Evolutionary conservation across 2,329 filamentous ascomycete species (phyloP).

Genomic region (Orbilia blumenaviensis): DNA sequence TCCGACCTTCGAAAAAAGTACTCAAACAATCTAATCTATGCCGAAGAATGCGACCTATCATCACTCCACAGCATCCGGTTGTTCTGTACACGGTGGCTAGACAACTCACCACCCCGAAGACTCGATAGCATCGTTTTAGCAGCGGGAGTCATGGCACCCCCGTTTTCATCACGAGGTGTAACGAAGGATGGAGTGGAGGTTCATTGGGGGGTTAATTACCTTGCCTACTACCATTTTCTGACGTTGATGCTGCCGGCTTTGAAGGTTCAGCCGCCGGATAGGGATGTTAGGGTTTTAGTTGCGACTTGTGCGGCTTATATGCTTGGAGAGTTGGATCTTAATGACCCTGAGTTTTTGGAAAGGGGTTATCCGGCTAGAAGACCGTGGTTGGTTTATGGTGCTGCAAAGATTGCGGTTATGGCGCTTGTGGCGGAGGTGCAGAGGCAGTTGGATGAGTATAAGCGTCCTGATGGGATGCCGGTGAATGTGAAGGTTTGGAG

Average conservation of each 20-base stretch:
- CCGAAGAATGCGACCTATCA: constrained; percentile 89
- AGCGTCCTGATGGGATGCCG: constrained; percentile 81
- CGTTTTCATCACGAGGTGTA: constrained; percentile 68
- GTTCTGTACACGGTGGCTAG: constrained; percentile 98
- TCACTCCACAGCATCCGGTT: constrained; percentile 88
- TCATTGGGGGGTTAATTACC: constrained; percentile 93
- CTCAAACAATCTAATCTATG: constrained; percentile 87
- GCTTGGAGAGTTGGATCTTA: constrained; percentile 68
- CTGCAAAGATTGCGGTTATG: constrained; percentile 74
- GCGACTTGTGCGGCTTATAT: constrained; percentile 90
- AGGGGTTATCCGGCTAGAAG: constrained; percentile 64
- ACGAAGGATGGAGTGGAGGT: constrained; percentile 84
- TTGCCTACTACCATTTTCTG: constrained; percentile 93
- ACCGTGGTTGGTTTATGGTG: constrained; percentile 58
- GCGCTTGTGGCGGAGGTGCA: constrained; percentile 90
- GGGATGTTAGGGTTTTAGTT: constrained; percentile 88
- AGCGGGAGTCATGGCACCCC: constrained; percentile 78
- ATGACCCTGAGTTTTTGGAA: constrained; percentile 63
- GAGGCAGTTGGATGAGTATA: constrained; percentile 85
- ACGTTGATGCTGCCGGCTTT: constrained; percentile 90
- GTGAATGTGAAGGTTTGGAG: constrained; percentile 84
- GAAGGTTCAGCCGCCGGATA: constrained; percentile 87
- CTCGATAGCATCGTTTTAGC: constrained; percentile 92
- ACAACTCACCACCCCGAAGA: constrained; percentile 87
- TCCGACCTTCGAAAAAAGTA: constrained; percentile 82